phyloP scores from a whole-genome alignment of 2,329 filamentous ascomycete genomes.

The Apiospora phragmitis region DNA sequence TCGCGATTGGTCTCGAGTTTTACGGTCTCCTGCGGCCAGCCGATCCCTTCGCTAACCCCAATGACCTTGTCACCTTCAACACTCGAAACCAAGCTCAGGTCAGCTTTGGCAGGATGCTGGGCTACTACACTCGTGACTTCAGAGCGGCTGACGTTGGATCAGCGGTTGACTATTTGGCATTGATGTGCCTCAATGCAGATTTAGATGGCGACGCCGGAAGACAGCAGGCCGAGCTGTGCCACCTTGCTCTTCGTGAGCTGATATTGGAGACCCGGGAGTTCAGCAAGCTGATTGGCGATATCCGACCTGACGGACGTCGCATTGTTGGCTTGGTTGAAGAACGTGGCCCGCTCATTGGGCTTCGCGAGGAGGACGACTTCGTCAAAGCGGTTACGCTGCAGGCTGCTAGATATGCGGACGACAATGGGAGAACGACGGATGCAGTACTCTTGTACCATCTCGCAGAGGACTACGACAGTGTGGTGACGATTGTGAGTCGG shows the following conservation, averaged over 20 bases:
- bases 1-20: slow-evolving; percentile 84
- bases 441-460: slow-evolving; percentile 93
- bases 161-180: slow-evolving; percentile 87
- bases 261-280: slow-evolving; percentile 97
- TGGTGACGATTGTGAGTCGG: slow-evolving; percentile 87
- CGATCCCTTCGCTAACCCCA: slow-evolving; percentile 72
- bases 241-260: slow-evolving; percentile 89
- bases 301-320: slow-evolving; percentile 79
- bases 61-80: slow-evolving; percentile 68
- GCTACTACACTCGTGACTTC: slow-evolving; percentile 95
- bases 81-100: slow-evolving; percentile 75
- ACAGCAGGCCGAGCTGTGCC: slow-evolving; percentile 79
- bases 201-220: slow-evolving; percentile 71
- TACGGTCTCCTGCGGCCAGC: slow-evolving; percentile 88
- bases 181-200: slow-evolving; percentile 91
- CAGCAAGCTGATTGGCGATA: slow-evolving; percentile 88
- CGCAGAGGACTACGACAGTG: slow-evolving; percentile 91
- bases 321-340: slow-evolving; percentile 87
- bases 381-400: slow-evolving; percentile 90
- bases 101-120: slow-evolving; percentile 91
- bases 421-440: slow-evolving; percentile 90
- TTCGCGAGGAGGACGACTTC: slow-evolving; percentile 80
- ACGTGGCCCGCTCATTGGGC: slow-evolving; percentile 76
- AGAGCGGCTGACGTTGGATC: slow-evolving; percentile 84
- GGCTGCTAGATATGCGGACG: slow-evolving; percentile 88